A percentile compares a stretch with the other conserved stretches of the same genome.
Conservation (phyloP, 306 rosid genomes). For the Ziziphus jujuba region DNA sequence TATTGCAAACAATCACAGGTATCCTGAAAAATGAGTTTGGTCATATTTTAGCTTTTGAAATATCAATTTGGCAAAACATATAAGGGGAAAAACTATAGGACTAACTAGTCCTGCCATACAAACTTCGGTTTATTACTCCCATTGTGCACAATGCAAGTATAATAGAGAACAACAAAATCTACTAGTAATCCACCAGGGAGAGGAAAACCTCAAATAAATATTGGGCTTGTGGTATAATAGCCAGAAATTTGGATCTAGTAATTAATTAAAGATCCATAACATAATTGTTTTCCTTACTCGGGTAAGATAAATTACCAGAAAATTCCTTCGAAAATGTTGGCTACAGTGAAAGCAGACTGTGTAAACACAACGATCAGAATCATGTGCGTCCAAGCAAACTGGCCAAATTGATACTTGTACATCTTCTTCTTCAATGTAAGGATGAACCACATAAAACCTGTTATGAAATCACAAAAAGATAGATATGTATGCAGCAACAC, state of each 20-base stretch:
- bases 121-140: no score
- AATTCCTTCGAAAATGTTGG: slow-evolving; percentile 97
- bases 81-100: no score
- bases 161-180: no score
- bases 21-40: no score
- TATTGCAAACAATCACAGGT: no score
- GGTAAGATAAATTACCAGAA: slow-evolving; percentile 63
- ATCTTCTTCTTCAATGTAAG: slow-evolving; percentile 93
- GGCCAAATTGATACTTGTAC: slow-evolving; percentile 99
- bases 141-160: no score
- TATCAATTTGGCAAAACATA: no score
- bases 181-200: no score
- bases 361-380: slow-evolving; percentile 91
- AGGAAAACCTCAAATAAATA: no score
- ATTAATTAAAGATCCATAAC: not conserved
- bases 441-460: slow-evolving; percentile 99
- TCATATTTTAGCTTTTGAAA: not conserved
- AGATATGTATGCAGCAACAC: slow-evolving; percentile 21
- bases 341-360: slow-evolving; percentile 95
- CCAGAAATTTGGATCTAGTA: not conserved
- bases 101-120: no score
- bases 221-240: not conserved
- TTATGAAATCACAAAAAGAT: slow-evolving; percentile 33
- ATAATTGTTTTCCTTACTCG: not conserved
- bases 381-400: slow-evolving; percentile 99